phyloP scores from a whole-genome alignment of 352 stramenopile genomes.

The Plasmopara muralis region DNA sequence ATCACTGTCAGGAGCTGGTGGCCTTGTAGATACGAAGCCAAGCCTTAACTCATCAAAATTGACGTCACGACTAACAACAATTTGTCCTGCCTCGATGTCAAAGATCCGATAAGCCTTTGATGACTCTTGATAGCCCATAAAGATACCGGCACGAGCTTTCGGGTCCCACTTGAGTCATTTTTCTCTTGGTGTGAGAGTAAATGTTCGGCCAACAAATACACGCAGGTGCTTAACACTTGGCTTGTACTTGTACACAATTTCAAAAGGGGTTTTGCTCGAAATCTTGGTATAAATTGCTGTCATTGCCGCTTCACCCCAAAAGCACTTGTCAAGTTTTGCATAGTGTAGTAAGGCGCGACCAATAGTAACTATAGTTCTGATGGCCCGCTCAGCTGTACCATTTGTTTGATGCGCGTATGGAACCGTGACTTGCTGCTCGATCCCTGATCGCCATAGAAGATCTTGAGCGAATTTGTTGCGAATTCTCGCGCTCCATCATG shows the following conservation, averaged over 20 bases:
- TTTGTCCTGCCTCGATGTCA: not conserved
- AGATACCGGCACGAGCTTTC: no score
- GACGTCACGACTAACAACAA: not conserved
- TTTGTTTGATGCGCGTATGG: constrained; percentile 12
- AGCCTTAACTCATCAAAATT: not conserved
- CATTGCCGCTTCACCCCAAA: constrained; percentile 8
- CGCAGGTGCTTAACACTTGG: constrained; percentile 12
- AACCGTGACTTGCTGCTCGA: constrained; percentile 12
- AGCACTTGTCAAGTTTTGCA: no score
- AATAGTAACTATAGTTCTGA: constrained; percentile 8
- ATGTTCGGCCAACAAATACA: not conserved
- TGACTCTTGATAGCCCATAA: not conserved
- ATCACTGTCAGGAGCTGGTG: not conserved
- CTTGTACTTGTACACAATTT: constrained; percentile 6
- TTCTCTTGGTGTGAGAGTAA: no score
- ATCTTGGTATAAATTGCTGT: constrained; percentile 5
- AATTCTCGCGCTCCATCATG: no score
- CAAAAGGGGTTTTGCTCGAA: constrained; percentile 1
- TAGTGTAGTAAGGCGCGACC: not conserved
- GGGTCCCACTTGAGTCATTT: no score
- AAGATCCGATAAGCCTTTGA: constrained; percentile 6
- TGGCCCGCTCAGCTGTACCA: constrained; percentile 8
- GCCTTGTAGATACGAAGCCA: not conserved
- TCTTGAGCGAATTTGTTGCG: not conserved
- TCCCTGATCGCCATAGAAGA: constrained; percentile 6